Conservation (phyloP, 768 basidiomycete species). For the Kockovaella imperatae region DNA sequence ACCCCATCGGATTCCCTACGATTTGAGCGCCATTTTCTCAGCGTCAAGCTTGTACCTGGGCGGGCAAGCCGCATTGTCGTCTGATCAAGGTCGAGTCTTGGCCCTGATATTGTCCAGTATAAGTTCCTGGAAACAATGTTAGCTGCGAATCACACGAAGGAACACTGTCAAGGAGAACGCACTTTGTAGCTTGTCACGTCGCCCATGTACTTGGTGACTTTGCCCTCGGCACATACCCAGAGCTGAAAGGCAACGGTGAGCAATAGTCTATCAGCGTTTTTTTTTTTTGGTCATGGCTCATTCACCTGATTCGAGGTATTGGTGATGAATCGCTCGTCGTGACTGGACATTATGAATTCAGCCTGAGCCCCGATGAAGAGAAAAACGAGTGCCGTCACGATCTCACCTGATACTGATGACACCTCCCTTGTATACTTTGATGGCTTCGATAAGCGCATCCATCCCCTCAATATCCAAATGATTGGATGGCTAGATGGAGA, state of each 20-base stretch:
- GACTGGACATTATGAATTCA: constrained; percentile 41
- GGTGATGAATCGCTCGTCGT: constrained; percentile 93
- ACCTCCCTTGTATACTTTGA: constrained; percentile 70
- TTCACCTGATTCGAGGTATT: constrained; percentile 74
- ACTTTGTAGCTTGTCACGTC: constrained; percentile 85
- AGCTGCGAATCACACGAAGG: not conserved
- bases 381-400: too few species aligned
- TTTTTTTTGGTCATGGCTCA: too few species aligned
- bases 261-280: constrained; percentile 1
- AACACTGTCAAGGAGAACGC: not conserved
- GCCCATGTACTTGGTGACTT: constrained; percentile 73
- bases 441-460: constrained; percentile 82
- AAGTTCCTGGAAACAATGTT: constrained; percentile 51
- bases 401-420: constrained; percentile 56
- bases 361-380: constrained; percentile 48
- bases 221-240: constrained; percentile 85
- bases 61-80: too few species aligned
- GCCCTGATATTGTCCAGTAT: constrained; percentile 66
- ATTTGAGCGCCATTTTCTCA: too few species aligned
- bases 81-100: constrained; percentile 30
- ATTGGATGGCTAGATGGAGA: constrained; percentile 71
- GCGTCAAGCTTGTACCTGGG: too few species aligned
- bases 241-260: constrained; percentile 51
- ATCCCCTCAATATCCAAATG: constrained; percentile 96
- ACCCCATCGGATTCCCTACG: too few species aligned